Base-by-base conservation (phyloP, 306 rosid genomes). In the Gastrolobium villosum region DNA sequence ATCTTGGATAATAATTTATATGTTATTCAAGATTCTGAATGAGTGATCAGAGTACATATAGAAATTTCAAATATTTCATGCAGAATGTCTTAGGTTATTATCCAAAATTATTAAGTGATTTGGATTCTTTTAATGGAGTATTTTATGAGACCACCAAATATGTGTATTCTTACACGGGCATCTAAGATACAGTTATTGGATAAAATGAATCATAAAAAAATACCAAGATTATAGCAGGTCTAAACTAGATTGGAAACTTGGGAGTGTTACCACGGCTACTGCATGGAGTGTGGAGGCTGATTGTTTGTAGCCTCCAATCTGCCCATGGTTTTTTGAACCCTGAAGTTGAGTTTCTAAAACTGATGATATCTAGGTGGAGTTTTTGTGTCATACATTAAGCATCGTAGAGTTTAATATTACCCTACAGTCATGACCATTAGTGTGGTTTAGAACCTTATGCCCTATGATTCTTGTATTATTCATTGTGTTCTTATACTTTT, bases 231-330 rank as follows among this genome's bases (percentile, higher is more conserved):
- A 46, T 62, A 48, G 11, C 3, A 32, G 7, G 9, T 61, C 2
- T 9, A 32, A 52, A 31, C 49, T 10, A 68, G 45, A 0, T 50
- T 68, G 65, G 35, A 53, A 75, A 70, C 3, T 40, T 39, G 75
- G 43, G 53, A 5, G 3, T 10, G 2, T 37, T 83, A 93, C 90
- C 88, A 73, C 52, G 70, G 89, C 28, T 43, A 91, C 94, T 2
- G 26, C 26, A 20, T 20, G 26, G 26, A 20, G 26, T 20, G 26
- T 20, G 26, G 26, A 20, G 26, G 26, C 26, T 20, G 26, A 20
- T 20, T 20, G 26, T 20, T 20, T n/a, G n/a, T n/a, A n/a, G n/a
- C n/a, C n/a, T n/a, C n/a, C n/a, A n/a, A n/a, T n/a, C n/a, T n/a
- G n/a, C n/a, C n/a, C n/a, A 20, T 20, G 26, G 26, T 20, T 20